A percentile compares a stretch with the other conserved stretches of the same genome.
Evolutionary conservation across 73 alveolate genomes (phyloP).

Genomic region (Paramecium octaurelia): DNA sequence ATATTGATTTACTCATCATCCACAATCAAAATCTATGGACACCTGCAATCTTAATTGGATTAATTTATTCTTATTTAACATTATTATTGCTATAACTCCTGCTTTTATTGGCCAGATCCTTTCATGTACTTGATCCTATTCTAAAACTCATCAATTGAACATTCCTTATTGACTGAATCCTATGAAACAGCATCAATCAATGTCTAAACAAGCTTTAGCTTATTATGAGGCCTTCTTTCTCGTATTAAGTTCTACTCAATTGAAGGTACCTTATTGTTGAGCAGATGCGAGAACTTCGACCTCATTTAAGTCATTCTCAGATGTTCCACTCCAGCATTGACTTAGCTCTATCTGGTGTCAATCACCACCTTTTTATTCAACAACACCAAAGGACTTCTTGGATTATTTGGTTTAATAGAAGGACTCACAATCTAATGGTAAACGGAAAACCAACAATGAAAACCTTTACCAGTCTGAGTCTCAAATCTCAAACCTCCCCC

Average conservation of each 20-base stretch:
- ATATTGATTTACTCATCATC: constrained; percentile 48
- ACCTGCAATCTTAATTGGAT: not conserved
- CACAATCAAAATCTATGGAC: not conserved
- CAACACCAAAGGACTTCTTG: not conserved
- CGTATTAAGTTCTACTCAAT: not conserved
- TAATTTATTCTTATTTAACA: not conserved
- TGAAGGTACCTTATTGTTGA: not conserved
- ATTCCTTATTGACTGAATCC: not conserved
- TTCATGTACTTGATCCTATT: not conserved
- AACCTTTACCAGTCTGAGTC: not conserved
- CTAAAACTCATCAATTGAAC: not conserved
- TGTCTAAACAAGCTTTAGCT: not conserved
- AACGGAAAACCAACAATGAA: constrained; percentile 32
- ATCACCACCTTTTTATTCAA: not conserved
- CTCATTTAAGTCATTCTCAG: not conserved
- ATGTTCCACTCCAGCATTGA: not conserved
- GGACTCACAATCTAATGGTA: not conserved
- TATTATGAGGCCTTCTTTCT: not conserved
- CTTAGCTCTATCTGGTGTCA: not conserved
- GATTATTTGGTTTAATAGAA: not conserved
- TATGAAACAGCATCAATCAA: not conserved
- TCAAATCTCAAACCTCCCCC: constrained; percentile 28
- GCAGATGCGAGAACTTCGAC: not conserved
- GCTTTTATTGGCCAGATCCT: not conserved
- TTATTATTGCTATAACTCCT: not conserved